Percentiles rank a stretch among this genome's conserved stretches.
Conservation (phyloP, 2,329 filamentous ascomycete genomes). For the Phyllosticta paracitricarpa region DNA sequence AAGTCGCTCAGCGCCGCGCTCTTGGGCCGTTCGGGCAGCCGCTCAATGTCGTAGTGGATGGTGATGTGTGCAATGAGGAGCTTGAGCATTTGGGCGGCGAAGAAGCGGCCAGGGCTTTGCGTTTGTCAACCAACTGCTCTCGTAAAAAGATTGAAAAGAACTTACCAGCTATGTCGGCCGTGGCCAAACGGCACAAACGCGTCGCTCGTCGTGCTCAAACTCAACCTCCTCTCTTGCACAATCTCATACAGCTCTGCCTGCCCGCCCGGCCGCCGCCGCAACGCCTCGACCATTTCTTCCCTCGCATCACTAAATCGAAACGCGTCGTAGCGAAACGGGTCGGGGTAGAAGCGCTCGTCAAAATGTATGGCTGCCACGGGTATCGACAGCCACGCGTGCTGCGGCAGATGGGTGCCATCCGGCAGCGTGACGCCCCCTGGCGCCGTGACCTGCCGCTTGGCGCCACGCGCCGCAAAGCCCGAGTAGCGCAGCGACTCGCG, state of each 20-base stretch:
- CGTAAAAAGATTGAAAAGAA: background rate
- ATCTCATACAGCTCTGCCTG: background rate
- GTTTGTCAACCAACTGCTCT: background rate
- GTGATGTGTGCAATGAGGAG: conserved; percentile 12
- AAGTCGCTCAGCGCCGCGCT: conserved; percentile 6
- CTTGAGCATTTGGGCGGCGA: conserved; percentile 12
- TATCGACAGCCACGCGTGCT: conserved; percentile 15
- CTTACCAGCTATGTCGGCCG: conserved; percentile 21
- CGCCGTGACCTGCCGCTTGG: conserved; percentile 19
- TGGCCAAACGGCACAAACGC: conserved; percentile 21
- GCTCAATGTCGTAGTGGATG: conserved; percentile 13
- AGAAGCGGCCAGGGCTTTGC: conserved; percentile 10
- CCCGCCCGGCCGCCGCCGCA: background rate
- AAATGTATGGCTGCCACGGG: conserved; percentile 17
- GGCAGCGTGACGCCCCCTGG: conserved; percentile 19
- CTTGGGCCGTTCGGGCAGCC: conserved; percentile 8
- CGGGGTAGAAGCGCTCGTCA: conserved; percentile 20
- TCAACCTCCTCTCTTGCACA: conserved; percentile 2
- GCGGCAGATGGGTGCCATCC: conserved; percentile 14
- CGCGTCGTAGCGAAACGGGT: conserved; percentile 19
- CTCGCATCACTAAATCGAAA: conserved; percentile 19
- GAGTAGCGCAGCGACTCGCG: conserved; percentile 22
- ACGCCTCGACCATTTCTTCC: conserved; percentile 12
- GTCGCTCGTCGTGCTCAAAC: conserved; percentile 16
- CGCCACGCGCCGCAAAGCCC: conserved; percentile 15